A percentile compares a stretch with the other conserved stretches of the same genome.
Conservation (phyloP, 371 early-diverging fungal genomes). For the Mucor indicus region DNA sequence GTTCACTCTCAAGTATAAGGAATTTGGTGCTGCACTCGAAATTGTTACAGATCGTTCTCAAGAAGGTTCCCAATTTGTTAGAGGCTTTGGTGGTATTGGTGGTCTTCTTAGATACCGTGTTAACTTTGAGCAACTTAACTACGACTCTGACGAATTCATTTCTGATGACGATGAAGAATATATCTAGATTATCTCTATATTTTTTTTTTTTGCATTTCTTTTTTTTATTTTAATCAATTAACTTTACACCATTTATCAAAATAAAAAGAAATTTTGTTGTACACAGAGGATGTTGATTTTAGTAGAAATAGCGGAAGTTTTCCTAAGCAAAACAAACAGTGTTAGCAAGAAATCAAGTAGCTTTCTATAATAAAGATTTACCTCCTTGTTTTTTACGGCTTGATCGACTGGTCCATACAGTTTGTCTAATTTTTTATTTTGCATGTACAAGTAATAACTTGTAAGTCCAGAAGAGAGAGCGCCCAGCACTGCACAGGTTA, state of each 20-base stretch:
- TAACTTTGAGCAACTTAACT: conserved; percentile 62
- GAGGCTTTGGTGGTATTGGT: conserved; percentile 99
- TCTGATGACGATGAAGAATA: conserved; percentile 38
- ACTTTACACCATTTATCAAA: no score
- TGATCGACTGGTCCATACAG: neutral
- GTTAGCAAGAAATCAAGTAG: neutral
- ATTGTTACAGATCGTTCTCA: conserved; percentile 97
- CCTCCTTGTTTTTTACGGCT: neutral
- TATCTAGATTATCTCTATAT: neutral
- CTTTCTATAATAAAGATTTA: no score
- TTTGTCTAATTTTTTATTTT: conserved; percentile 12
- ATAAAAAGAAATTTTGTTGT: neutral
- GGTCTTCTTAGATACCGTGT: conserved; percentile 97
- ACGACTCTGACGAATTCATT: conserved; percentile 40
- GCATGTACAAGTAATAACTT: conserved; percentile 20
- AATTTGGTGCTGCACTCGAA: conserved; percentile 91
- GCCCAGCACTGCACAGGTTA: conserved; percentile 8
- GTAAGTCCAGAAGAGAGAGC: conserved; percentile 10
- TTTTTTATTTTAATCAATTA: neutral
- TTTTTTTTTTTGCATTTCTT: neutral
- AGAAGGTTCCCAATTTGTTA: conserved; percentile 99
- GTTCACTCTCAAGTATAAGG: conserved; percentile 98
- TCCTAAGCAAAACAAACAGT: neutral
- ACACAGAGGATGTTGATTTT: no score
- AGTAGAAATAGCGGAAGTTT: no score